These are phyloP conservation scores for Leccinum sublutescens DNA, from an alignment of 768 basidiomycete genomes.

Conservation along the genomic window DNA sequence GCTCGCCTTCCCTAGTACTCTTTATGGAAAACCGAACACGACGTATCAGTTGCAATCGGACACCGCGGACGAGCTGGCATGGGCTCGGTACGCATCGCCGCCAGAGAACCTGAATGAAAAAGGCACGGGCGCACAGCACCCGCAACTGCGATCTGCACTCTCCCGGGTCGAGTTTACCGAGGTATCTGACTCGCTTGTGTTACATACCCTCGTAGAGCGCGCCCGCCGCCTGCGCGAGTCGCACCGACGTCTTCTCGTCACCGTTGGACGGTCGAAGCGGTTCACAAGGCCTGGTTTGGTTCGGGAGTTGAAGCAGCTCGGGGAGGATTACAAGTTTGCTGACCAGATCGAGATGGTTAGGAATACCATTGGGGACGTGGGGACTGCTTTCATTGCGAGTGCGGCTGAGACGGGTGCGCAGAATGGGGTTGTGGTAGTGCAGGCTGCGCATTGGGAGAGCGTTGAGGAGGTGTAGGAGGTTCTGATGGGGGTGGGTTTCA, in stretches of 20 bases:
- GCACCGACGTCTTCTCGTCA: constrained; percentile 50
- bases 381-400: constrained; percentile 63
- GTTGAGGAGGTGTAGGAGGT: constrained; percentile 4
- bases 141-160: constrained; percentile 39
- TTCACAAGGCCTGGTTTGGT: constrained; percentile 59
- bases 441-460: constrained; percentile 43
- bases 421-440: constrained; percentile 65
- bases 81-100: constrained; percentile 57
- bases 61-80: constrained; percentile 78
- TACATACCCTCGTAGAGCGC: constrained; percentile 54
- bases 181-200: constrained; percentile 47
- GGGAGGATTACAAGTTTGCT: constrained; percentile 28
- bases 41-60: constrained; percentile 70
- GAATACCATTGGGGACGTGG: constrained; percentile 86
- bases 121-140: neutral
- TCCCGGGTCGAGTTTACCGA: constrained; percentile 62
- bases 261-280: constrained; percentile 75
- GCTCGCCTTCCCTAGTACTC: constrained; percentile 59
- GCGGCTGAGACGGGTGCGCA: constrained; percentile 53
- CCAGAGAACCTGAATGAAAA: constrained; percentile 2
- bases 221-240: constrained; percentile 29
- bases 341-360: constrained; percentile 39
- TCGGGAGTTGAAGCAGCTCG: constrained; percentile 54
- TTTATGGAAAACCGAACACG: constrained; percentile 65
- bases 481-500: neutral